phyloP scores from a whole-genome alignment of 2,329 filamentous ascomycete species.

The Metarhizium guizhouense region DNA sequence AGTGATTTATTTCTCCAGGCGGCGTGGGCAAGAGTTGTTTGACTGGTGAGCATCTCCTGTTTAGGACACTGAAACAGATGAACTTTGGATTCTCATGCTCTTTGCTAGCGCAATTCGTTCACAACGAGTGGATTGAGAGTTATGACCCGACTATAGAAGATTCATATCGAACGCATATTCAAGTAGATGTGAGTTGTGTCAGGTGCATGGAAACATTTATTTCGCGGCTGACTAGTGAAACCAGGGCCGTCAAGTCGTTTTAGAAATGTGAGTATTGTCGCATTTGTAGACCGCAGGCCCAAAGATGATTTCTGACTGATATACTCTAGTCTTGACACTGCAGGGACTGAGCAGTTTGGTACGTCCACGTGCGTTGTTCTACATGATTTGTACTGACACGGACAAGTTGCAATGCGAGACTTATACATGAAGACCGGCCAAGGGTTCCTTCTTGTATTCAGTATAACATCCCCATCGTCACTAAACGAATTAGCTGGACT shows the following conservation, averaged over 20 bases:
- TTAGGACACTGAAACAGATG: not conserved
- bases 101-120: conserved; percentile 72
- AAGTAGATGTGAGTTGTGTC: conserved; percentile 66
- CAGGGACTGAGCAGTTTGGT: conserved; percentile 91
- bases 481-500: conserved; percentile 72
- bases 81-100: conserved; percentile 5
- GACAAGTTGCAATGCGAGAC: conserved; percentile 57
- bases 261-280: conserved; percentile 66
- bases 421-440: conserved; percentile 91
- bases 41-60: conserved; percentile 55
- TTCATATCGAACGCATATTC: conserved; percentile 64
- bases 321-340: conserved; percentile 64
- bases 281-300: not conserved
- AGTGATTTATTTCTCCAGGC: conserved; percentile 39
- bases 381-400: conserved; percentile 22
- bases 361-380: conserved; percentile 24
- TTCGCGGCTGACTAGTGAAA: not conserved
- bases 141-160: conserved; percentile 75
- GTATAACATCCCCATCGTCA: conserved; percentile 79
- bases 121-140: conserved; percentile 89
- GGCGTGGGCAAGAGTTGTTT: conserved; percentile 90
- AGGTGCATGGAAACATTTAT: not conserved
- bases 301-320: conserved; percentile 12
- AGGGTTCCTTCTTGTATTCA: conserved; percentile 86
- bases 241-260: conserved; percentile 75